Base-by-base conservation (phyloP, 352 stramenopile species). In the Globisporangium paddicum region DNA sequence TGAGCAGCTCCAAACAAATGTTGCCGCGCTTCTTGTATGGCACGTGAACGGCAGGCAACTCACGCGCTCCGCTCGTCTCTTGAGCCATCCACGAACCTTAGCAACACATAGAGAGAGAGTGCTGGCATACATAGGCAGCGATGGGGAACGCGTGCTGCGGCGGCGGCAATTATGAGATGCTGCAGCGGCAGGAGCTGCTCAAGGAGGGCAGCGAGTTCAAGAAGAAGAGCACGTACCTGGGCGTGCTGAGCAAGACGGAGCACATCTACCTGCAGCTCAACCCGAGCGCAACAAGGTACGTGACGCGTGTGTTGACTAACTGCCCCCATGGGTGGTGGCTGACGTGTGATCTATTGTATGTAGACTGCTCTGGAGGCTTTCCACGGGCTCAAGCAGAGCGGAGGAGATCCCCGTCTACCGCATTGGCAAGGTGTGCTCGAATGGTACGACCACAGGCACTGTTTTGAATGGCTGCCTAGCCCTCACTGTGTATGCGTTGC, bases 61-160 rank as follows among this genome's bases (percentile, higher is more conserved):
- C 25, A 28, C 28, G 47, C 32, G 19, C 44, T 34, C 44, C n/a
- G n/a, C n/a, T n/a, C 28, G 28, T 35, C 13, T 51, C 28, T 32
- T n/a, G n/a, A n/a, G n/a, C n/a, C n/a, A n/a, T n/a, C n/a, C n/a
- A n/a, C n/a, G n/a, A n/a, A n/a, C n/a, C n/a, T n/a, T n/a, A 38
- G 26, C 26, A 53, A 5, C 16, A 23, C 18, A n/a, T n/a, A n/a
- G n/a, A n/a, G n/a, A n/a, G n/a, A n/a, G n/a, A n/a, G n/a, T n/a
- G n/a, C 35, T 28, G 25, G n/a, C 16, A 19, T 19, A 52, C 14
- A 37, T 14, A 63, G 11, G n/a, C 14, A 35, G 7, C 16, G 45
- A 90, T 90, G 80, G 80, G 80, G n/a, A 90, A 90, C 60, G 51
- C 70, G 45, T 90, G 78, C 64, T 89, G 79, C 58, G 75, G 77